phyloP scores from a whole-genome alignment of 2,329 filamentous ascomycete genomes.

The Ascochyta fabae region DNA sequence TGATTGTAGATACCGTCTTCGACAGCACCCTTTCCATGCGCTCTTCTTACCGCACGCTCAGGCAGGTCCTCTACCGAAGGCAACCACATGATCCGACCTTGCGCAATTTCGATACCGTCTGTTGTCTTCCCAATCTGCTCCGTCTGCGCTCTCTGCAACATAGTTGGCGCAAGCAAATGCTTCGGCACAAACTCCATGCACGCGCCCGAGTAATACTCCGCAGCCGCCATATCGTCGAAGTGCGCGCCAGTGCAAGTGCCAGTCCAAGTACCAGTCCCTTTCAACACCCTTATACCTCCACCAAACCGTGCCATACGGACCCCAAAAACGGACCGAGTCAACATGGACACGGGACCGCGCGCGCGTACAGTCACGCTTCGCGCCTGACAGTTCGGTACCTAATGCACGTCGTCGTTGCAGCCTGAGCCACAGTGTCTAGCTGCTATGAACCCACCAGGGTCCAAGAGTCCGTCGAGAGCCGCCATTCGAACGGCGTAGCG shows the following conservation, averaged over 20 bases:
- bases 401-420: constrained; percentile 16
- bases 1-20: constrained; percentile 46
- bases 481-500: constrained; percentile 6
- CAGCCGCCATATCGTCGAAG: constrained; percentile 8
- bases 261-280: background rate
- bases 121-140: constrained; percentile 21
- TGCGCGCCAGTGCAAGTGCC: background rate
- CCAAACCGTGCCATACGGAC: constrained; percentile 1
- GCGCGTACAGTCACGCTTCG: constrained; percentile 8
- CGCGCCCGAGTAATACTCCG: constrained; percentile 13
- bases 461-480: constrained; percentile 6
- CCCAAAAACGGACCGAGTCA: constrained; percentile 5
- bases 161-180: constrained; percentile 4
- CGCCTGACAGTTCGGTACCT: constrained; percentile 10
- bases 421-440: constrained; percentile 14
- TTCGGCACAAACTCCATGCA: constrained; percentile 8
- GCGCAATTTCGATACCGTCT: constrained; percentile 27
- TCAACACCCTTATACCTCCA: constrained; percentile 11
- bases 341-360: constrained; percentile 1
- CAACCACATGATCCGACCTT: constrained; percentile 43
- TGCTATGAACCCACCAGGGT: constrained; percentile 7
- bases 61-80: constrained; percentile 39
- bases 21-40: constrained; percentile 39
- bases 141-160: constrained; percentile 16
- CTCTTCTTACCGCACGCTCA: constrained; percentile 33